Evolutionary conservation across 108 stramenopile species (phyloP).

Genomic region (Pseudonitzschia delicatissima): DNA sequence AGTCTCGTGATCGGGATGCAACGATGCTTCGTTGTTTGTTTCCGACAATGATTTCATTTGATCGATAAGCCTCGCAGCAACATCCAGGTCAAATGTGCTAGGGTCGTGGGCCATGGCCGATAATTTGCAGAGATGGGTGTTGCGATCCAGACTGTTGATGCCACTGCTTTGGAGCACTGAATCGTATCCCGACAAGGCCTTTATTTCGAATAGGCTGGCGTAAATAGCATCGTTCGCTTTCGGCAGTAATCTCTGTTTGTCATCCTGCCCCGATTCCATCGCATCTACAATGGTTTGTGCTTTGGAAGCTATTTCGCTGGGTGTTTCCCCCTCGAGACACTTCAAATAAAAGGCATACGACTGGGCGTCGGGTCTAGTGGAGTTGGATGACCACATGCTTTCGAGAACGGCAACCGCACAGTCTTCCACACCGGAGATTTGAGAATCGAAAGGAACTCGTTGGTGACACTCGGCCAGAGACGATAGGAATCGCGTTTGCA

Average conservation of each 20-base stretch:
- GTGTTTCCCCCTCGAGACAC: slow-evolving; percentile 43
- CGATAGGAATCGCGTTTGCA: slow-evolving; percentile 32
- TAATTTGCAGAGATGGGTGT: slow-evolving; percentile 38
- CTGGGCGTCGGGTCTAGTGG: slow-evolving; percentile 45
- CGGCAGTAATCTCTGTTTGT: slow-evolving; percentile 40
- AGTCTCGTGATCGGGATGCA: slow-evolving; percentile 41
- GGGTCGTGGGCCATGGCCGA: slow-evolving; percentile 37
- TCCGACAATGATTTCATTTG: slow-evolving; percentile 41
- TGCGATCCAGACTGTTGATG: slow-evolving; percentile 30
- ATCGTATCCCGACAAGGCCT: slow-evolving; percentile 40
- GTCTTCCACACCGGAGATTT: slow-evolving; percentile 22
- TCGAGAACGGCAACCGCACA: slow-evolving; percentile 36
- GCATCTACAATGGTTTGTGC: slow-evolving; percentile 45
- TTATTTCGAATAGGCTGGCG: slow-evolving; percentile 56
- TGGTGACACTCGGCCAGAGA: slow-evolving; percentile 36
- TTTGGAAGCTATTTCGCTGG: slow-evolving; percentile 25
- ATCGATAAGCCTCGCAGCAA: slow-evolving; percentile 37
- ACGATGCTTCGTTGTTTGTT: slow-evolving; percentile 6
- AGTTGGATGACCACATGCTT: slow-evolving; percentile 29
- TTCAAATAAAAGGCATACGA: slow-evolving; percentile 59
- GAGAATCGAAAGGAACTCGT: slow-evolving; percentile 6
- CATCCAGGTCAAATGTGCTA: slow-evolving; percentile 47
- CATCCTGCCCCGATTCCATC: slow-evolving; percentile 36
- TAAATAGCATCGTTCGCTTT: slow-evolving; percentile 48
- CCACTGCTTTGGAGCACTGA: slow-evolving; percentile 29